A percentile compares a stretch with the other conserved stretches of the same genome.
Evolutionary conservation across 768 basidiomycete genomes (phyloP).

Genomic region (Lepiota subincarnata): DNA sequence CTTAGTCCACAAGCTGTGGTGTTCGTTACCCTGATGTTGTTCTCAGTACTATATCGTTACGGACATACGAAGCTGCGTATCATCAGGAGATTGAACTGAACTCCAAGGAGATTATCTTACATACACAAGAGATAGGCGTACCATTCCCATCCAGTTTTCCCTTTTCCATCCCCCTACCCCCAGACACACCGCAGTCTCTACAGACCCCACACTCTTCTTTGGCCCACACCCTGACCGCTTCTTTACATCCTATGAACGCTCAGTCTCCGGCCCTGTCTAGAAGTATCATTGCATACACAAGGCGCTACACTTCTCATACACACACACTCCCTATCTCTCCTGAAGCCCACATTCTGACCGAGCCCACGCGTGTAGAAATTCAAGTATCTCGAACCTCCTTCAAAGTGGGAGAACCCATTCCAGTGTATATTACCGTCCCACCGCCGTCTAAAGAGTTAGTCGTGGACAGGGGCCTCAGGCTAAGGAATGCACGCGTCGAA

Average conservation of each 20-base stretch:
- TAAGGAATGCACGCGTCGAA: constrained; percentile 79
- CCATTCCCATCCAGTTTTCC: constrained; percentile 60
- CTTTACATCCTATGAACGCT: constrained; percentile 48
- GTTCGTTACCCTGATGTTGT: constrained; percentile 9
- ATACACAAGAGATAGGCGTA: constrained; percentile 33
- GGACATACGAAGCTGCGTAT: constrained; percentile 62
- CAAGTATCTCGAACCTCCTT: constrained; percentile 73
- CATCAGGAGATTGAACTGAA: constrained; percentile 65
- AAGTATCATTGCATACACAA: constrained; percentile 63
- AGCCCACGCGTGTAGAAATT: constrained; percentile 65
- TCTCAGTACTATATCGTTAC: constrained; percentile 58
- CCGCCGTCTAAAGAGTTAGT: constrained; percentile 68
- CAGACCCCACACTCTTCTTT: constrained; percentile 73
- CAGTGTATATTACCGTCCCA: constrained; percentile 77
- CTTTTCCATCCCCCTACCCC: constrained; percentile 77
- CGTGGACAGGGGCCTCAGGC: constrained; percentile 62
- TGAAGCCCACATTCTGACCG: constrained; percentile 49
- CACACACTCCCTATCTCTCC: constrained; percentile 55
- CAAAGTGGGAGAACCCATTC: constrained; percentile 67
- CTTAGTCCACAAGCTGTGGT: constrained; percentile 8
- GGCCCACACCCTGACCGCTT: constrained; percentile 65
- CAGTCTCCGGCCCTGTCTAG: constrained; percentile 41
- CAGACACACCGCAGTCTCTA: constrained; percentile 81
- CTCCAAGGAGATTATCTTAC: constrained; percentile 52
- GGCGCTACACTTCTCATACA: constrained; percentile 67